Percentiles rank a stretch among this genome's conserved stretches.
Evolutionary conservation across 1,284 basidiomycete species (phyloP).

Genomic region (Leccinum pachyderme): DNA sequence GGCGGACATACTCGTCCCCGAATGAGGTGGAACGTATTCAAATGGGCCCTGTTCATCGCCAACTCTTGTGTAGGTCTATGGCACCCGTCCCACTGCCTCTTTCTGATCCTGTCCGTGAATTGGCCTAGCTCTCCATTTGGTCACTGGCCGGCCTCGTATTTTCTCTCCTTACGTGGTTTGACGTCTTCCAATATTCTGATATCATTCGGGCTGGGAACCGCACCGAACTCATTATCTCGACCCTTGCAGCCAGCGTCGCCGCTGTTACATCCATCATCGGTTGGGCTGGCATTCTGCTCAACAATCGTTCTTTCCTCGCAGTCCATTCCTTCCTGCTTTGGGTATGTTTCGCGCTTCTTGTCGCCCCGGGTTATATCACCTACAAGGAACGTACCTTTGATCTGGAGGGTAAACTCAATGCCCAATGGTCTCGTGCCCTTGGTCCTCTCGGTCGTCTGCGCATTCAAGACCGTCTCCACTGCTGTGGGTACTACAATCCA

Average conservation of each 20-base stretch:
- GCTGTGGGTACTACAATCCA: constrained; percentile 52
- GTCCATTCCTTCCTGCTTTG: constrained; percentile 48
- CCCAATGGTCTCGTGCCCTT: constrained; percentile 40
- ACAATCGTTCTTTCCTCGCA: constrained; percentile 51
- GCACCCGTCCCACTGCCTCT: neutral
- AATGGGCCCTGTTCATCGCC: constrained; percentile 60
- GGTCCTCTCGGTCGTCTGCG: constrained; percentile 37
- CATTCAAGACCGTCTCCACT: constrained; percentile 47
- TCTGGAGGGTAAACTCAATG: constrained; percentile 50
- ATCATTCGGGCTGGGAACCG: constrained; percentile 45
- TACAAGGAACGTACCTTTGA: constrained; percentile 51
- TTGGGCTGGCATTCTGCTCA: constrained; percentile 49
- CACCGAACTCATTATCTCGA: constrained; percentile 46
- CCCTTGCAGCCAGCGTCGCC: constrained; percentile 38
- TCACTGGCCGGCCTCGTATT: constrained; percentile 13
- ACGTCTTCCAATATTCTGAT: constrained; percentile 42
- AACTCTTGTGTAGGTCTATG: constrained; percentile 12
- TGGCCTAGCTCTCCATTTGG: constrained; percentile 39
- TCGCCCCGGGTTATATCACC: constrained; percentile 49
- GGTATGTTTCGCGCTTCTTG: constrained; percentile 45
- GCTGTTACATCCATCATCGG: constrained; percentile 35
- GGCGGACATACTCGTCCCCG: constrained; percentile 38
- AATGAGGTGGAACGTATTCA: constrained; percentile 68
- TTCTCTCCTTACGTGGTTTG: neutral
- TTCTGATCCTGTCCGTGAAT: neutral